Conservation (phyloP, 345 rosid species). For the Lepidium africanum region DNA sequence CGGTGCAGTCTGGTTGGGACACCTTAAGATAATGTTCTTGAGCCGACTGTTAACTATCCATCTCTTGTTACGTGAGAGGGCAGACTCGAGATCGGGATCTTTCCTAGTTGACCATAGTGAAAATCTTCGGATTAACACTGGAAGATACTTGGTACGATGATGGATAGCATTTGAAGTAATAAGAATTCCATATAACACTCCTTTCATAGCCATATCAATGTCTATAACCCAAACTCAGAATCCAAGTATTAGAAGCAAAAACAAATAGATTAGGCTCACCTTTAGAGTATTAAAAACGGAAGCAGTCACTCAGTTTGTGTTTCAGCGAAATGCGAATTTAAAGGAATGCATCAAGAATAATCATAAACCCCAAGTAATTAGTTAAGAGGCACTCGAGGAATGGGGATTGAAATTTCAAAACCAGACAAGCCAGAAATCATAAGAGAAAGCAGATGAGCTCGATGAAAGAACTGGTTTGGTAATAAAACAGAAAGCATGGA, state of each 20-base stretch:
- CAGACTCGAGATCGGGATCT: slow-evolving; percentile 73
- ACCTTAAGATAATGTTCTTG: slow-evolving; percentile 70
- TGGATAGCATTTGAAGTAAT: not conserved
- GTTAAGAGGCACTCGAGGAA: too few species aligned
- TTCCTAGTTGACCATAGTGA: slow-evolving; percentile 91
- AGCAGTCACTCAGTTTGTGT: too few species aligned
- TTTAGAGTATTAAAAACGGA: not conserved
- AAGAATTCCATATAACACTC: not conserved
- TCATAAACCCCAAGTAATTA: too few species aligned
- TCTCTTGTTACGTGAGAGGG: slow-evolving; percentile 77
- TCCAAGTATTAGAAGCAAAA: not conserved
- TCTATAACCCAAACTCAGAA: not conserved
- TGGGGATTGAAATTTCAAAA: too few species aligned
- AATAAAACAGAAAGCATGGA: too few species aligned
- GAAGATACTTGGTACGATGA: slow-evolving; percentile 3
- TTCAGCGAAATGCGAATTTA: too few species aligned
- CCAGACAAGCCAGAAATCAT: too few species aligned
- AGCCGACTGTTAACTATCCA: slow-evolving; percentile 88
- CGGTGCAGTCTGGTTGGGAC: slow-evolving; percentile 56
- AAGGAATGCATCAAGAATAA: too few species aligned
- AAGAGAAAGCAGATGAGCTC: too few species aligned
- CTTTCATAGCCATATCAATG: slow-evolving; percentile 4
- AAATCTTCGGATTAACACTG: slow-evolving; percentile 37
- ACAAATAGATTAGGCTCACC: not conserved
- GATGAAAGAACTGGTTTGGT: too few species aligned